Evolutionary conservation across 2,329 filamentous ascomycete genomes (phyloP).

Genomic region (Sporothrix curviconia): DNA sequence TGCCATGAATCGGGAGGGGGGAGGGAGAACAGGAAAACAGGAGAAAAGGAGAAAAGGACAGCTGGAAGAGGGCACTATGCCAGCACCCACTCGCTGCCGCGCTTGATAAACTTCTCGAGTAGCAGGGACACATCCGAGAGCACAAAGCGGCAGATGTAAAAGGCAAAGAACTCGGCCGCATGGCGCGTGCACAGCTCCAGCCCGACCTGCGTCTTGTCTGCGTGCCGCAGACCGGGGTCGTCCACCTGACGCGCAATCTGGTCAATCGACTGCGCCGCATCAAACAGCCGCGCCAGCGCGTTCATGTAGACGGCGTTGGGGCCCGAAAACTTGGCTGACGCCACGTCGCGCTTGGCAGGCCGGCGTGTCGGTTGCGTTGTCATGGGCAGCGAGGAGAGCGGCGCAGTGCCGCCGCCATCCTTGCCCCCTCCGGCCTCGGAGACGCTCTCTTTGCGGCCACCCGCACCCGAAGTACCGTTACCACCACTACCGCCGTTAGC

Average conservation of each 20-base stretch:
- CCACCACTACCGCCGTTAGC: too few relatives aligned
- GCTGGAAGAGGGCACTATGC: slow-evolving; percentile 20
- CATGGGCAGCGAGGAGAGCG: slow-evolving; percentile 70
- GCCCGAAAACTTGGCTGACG: slow-evolving; percentile 65
- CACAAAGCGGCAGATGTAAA: slow-evolving; percentile 95
- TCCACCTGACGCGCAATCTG: slow-evolving; percentile 95
- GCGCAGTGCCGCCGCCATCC: background rate
- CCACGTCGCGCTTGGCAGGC: slow-evolving; percentile 65
- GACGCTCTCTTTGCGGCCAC: slow-evolving; percentile 37
- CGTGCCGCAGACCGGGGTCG: slow-evolving; percentile 84
- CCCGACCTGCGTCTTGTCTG: slow-evolving; percentile 89
- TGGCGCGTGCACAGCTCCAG: slow-evolving; percentile 89
- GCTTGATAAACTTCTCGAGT: slow-evolving; percentile 95
- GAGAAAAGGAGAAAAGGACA: background rate
- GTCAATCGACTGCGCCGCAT: slow-evolving; percentile 86
- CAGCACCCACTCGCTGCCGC: slow-evolving; percentile 87
- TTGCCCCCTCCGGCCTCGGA: slow-evolving; percentile 31
- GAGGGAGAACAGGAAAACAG: too few relatives aligned
- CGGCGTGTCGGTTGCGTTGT: slow-evolving; percentile 57
- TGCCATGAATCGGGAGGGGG: too few relatives aligned
- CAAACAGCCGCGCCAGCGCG: slow-evolving; percentile 81
- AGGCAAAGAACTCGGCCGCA: slow-evolving; percentile 94
- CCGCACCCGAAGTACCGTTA: too few relatives aligned
- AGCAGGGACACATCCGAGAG: slow-evolving; percentile 74
- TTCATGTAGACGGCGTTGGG: slow-evolving; percentile 89